Evolutionary conservation across 2,329 filamentous ascomycete genomes (phyloP).

Genomic region (Phaeosphaeriaceae sp.): DNA sequence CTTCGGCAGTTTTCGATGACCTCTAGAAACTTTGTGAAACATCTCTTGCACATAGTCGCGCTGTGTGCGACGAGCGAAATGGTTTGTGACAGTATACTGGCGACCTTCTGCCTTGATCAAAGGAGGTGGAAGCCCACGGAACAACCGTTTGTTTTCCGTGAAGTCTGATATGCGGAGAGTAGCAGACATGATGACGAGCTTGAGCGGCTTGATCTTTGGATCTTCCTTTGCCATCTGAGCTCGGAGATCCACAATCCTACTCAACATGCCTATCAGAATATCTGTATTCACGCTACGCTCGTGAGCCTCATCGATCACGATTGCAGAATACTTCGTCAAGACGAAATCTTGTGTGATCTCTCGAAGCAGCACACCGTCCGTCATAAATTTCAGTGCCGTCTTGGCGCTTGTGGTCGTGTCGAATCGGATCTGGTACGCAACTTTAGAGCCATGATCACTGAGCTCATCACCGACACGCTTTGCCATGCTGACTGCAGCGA

Average conservation of each 20-base stretch:
- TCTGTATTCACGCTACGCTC: conserved; percentile 98
- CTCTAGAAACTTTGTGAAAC: conserved; percentile 84
- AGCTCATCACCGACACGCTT: conserved; percentile 88
- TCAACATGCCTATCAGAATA: conserved; percentile 96
- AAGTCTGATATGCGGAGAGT: conserved; percentile 91
- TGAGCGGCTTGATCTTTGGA: conserved; percentile 74
- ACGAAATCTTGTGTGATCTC: conserved; percentile 91
- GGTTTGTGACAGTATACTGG: conserved; percentile 87
- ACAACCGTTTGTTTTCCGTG: conserved; percentile 81
- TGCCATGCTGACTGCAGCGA: conserved; percentile 96
- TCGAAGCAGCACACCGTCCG: conserved; percentile 90
- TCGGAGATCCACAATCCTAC: conserved; percentile 85
- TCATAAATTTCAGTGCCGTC: conserved; percentile 98
- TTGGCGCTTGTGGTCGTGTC: conserved; percentile 81
- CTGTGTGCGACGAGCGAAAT: conserved; percentile 84
- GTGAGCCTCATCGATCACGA: conserved; percentile 96
- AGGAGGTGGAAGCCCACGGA: conserved; percentile 75
- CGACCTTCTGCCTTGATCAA: conserved; percentile 89
- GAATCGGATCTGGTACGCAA: conserved; percentile 92
- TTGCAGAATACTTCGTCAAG: conserved; percentile 86
- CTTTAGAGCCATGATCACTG: conserved; percentile 75
- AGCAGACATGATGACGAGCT: conserved; percentile 97
- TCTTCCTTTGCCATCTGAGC: conserved; percentile 77
- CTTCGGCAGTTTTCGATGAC: conserved; percentile 86
- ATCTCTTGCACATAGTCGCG: conserved; percentile 91